Conservation (phyloP, 164 flowering plant genomes). For the Vitis riparia region DNA sequence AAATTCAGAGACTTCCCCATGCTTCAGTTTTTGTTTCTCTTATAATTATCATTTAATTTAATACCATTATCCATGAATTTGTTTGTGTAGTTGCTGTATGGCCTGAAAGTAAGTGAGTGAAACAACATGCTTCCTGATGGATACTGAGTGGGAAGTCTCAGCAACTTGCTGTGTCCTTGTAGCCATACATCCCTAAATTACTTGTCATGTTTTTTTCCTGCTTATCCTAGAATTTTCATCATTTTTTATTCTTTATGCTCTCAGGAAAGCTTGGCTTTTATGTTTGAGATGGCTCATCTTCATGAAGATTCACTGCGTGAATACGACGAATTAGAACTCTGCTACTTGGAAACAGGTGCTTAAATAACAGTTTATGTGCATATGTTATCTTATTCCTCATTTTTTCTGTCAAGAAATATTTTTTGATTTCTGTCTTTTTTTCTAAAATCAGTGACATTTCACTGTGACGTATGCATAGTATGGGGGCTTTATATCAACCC, state of each 20-base stretch:
- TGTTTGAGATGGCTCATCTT: constrained; percentile 98
- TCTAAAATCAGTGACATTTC: neutral
- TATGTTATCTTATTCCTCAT: neutral
- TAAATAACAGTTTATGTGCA: neutral
- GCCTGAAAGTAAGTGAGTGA: neutral
- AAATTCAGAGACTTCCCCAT: neutral
- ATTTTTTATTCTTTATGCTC: constrained; percentile 8
- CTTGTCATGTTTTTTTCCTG: neutral
- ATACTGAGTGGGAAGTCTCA: neutral
- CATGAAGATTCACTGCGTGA: constrained; percentile 96
- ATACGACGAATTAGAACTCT: constrained; percentile 94
- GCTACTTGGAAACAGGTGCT: constrained; percentile 90
- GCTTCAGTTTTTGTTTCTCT: neutral
- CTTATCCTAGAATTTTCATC: neutral
- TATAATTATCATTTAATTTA: neutral
- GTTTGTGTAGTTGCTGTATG: neutral
- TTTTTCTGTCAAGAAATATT: neutral
- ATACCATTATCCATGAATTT: neutral
- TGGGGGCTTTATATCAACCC: no score
- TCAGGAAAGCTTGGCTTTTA: constrained; percentile 98
- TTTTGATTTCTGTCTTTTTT: neutral
- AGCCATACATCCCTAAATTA: constrained; percentile 1
- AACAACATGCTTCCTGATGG: neutral
- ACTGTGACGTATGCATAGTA: no score
- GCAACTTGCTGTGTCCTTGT: neutral